These are phyloP conservation scores for Aquilaria malaccensis DNA, from an alignment of 345 rosid genomes.

Conservation along the genomic window DNA sequence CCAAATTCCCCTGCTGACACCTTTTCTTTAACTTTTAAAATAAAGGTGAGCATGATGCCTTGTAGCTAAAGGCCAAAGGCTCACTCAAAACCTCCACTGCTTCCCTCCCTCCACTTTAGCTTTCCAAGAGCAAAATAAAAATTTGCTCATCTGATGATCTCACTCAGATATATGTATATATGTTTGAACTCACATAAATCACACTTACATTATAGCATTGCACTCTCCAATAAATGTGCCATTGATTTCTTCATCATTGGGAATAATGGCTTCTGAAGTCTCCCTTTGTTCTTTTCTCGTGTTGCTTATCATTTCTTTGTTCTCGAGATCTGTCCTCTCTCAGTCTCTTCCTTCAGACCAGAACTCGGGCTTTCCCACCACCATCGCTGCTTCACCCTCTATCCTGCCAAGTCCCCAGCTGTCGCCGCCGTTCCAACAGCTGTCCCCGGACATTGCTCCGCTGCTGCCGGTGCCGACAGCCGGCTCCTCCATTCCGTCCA, in stretches of 20 bases:
- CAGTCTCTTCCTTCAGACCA: constrained; percentile 24
- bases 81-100: not conserved
- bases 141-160: not conserved
- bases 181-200: too few relatives aligned
- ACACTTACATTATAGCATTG: not conserved
- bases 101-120: not conserved
- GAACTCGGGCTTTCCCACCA: constrained; percentile 14
- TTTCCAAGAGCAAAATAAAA: not conserved
- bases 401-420: constrained; percentile 21
- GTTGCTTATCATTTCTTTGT: constrained; percentile 20
- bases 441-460: constrained; percentile 79
- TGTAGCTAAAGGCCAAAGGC: constrained; percentile 24
- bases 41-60: constrained; percentile 17
- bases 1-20: constrained; percentile 8
- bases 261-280: constrained; percentile 36
- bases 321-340: constrained; percentile 26
- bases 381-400: constrained; percentile 30
- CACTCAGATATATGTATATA: not conserved
- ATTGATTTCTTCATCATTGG: constrained; percentile 54
- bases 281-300: constrained; percentile 19
- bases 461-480: constrained; percentile 53
- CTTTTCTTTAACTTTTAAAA: constrained; percentile 7
- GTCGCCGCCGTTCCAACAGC: constrained; percentile 38
- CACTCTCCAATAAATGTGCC: constrained; percentile 25
- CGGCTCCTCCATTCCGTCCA: constrained; percentile 57